Base-by-base conservation (phyloP, 768 basidiomycete species). In the Amanita subjunquillea region DNA sequence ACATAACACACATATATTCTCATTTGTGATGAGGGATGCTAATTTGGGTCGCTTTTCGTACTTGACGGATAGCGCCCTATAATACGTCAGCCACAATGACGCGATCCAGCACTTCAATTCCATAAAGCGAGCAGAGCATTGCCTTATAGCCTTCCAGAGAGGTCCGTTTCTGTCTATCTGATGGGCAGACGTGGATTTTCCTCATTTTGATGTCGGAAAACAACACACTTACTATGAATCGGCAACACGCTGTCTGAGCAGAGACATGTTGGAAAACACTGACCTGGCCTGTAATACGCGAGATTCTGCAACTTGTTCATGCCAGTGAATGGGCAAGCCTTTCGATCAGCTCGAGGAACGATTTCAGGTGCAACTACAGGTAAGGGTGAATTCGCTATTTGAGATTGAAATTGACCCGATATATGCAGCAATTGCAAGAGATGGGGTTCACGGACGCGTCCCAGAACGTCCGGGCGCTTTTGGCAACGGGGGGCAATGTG, bases 401-500 rank as follows among this genome's bases (percentile, higher is more conserved):
- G 23, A 32, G 42, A 17, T 38, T 32, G 22, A 15, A 40, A 10
- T 43, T 53, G 34, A 25, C 25, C 17, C 20, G 2, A 39, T 43
- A 25, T 30, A 7, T 29, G 4, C 58, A 91, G 87, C 91, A 94
- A 84, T 66, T 98, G 62, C 85, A 91, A 63, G 89, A 87, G 55
- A 97, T 98, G 95, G 94, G 91, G 1, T 91, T 98, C 67, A 80
- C 76, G 48, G 91, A 95, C 53, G 91, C 91, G 6, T 65, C 78
- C 38, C 89, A 92, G 75, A 98, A 97, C 64, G 75, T 98, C 6
- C 77, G 93, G 3, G 93, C 95, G 4, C 71, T 98, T 40, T 75
- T 91, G 7, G 91, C 90, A 46, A 93, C 92, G 0, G 91, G 82
- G n/a, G 93, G 94, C 9, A 93, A 92, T 60, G 90, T 96, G 15